Evolutionary conservation across 805 yeast species (phyloP).

Genomic region (Metschnikowia henanensis): DNA sequence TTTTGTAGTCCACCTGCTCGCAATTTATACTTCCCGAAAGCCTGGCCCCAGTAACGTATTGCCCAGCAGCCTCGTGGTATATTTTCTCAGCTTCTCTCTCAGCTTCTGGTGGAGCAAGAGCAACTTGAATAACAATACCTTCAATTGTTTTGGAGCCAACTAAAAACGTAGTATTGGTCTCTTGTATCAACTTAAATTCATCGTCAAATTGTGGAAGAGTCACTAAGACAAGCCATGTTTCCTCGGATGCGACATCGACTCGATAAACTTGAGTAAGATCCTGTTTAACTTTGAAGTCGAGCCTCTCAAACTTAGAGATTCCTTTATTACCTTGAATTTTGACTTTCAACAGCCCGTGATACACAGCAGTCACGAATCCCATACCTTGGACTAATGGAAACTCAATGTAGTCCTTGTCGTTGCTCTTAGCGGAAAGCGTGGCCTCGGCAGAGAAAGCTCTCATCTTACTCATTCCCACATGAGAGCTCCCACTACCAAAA

Average conservation of each 20-base stretch:
- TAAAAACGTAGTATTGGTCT: slow-evolving; percentile 26
- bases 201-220: slow-evolving; percentile 21
- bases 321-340: slow-evolving; percentile 15
- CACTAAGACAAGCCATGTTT: slow-evolving; percentile 53
- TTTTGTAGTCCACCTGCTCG: slow-evolving; percentile 45
- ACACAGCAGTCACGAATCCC: slow-evolving; percentile 56
- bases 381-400: slow-evolving; percentile 59
- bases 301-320: background rate
- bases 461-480: slow-evolving; percentile 46
- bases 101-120: slow-evolving; percentile 37
- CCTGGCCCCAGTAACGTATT: slow-evolving; percentile 52
- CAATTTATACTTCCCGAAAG: slow-evolving; percentile 50
- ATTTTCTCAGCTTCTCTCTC: slow-evolving; percentile 31
- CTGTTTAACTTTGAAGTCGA: background rate
- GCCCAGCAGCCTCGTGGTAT: slow-evolving; percentile 71
- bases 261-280: slow-evolving; percentile 33
- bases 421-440: slow-evolving; percentile 20
- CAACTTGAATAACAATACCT: slow-evolving; percentile 53
- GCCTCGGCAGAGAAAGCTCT: slow-evolving; percentile 37
- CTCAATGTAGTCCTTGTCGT: slow-evolving; percentile 36
- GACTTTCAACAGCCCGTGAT: slow-evolving; percentile 54
- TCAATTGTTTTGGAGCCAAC: slow-evolving; percentile 36
- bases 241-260: slow-evolving; percentile 38
- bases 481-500: slow-evolving; percentile 37
- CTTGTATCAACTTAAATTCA: slow-evolving; percentile 29